A percentile compares a stretch with the other conserved stretches of the same genome.
Evolutionary conservation across 2,329 filamentous ascomycete genomes (phyloP).

Genomic region (Exophiala sp.): DNA sequence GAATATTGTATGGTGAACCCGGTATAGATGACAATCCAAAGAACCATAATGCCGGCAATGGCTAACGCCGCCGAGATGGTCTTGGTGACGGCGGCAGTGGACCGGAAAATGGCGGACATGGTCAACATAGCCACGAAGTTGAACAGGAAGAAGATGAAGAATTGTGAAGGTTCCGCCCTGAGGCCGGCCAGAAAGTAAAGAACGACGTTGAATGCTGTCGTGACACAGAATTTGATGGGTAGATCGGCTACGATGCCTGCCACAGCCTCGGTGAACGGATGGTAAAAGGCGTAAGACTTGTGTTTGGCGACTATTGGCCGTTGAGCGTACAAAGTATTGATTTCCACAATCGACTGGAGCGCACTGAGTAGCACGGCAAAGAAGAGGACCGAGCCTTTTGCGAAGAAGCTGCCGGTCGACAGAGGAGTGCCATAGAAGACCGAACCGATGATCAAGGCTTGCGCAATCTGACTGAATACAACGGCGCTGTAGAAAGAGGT

Average conservation of each 20-base stretch:
- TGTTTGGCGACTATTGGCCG: constrained; percentile 57
- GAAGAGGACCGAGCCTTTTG: constrained; percentile 60
- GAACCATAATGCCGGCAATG: constrained; percentile 39
- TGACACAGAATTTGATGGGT: constrained; percentile 54
- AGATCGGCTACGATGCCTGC: constrained; percentile 47
- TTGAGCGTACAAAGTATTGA: constrained; percentile 57
- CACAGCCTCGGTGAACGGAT: constrained; percentile 46
- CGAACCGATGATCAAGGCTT: constrained; percentile 59
- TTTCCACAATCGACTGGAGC: constrained; percentile 61
- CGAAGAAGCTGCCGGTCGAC: constrained; percentile 55
- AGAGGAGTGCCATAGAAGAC: constrained; percentile 60
- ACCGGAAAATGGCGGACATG: constrained; percentile 56
- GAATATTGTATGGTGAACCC: constrained; percentile 44
- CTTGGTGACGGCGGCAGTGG: constrained; percentile 50
- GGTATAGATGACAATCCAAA: constrained; percentile 39
- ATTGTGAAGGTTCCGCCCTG: constrained; percentile 46
- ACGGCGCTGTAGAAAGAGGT: constrained; percentile 38
- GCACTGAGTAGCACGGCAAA: constrained; percentile 58
- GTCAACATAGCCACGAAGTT: constrained; percentile 50
- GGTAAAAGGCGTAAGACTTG: constrained; percentile 53
- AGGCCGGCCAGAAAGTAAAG: constrained; percentile 61
- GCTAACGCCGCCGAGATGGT: constrained; percentile 58
- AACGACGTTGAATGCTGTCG: constrained; percentile 53
- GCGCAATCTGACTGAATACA: constrained; percentile 55
- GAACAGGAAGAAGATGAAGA: constrained; percentile 57